Evolutionary conservation across 495 filamentous ascomycete genomes (phyloP).

Genomic region (Aspergillus sparsus): DNA sequence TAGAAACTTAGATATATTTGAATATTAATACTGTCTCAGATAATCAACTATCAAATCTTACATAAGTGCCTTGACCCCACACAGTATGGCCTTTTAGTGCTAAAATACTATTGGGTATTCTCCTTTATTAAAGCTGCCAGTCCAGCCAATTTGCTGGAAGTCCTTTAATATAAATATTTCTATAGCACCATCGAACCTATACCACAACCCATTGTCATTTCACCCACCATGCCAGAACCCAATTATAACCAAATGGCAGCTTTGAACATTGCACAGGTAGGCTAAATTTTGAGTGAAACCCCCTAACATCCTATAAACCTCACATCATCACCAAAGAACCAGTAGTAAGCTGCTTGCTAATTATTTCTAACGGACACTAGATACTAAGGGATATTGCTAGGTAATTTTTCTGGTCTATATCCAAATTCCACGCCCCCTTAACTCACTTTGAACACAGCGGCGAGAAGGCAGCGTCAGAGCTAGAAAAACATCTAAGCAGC

Average conservation of each 20-base stretch:
- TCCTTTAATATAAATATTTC: not conserved
- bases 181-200: not conserved
- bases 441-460: slow-evolving; percentile 39
- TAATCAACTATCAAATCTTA: too few species aligned
- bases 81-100: too few species aligned
- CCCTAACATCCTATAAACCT: slow-evolving; percentile 22
- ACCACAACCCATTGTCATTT: not conserved
- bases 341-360: not conserved
- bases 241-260: not conserved
- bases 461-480: slow-evolving; percentile 55
- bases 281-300: not conserved
- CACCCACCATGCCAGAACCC: slow-evolving; percentile 7
- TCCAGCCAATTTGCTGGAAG: too few species aligned
- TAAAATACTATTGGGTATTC: too few species aligned
- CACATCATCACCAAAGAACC: not conserved
- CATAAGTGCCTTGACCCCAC: too few species aligned
- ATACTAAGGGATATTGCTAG: slow-evolving; percentile 7
- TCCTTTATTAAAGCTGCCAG: too few species aligned
- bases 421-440: not conserved
- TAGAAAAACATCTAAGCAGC: slow-evolving; percentile 55
- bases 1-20: too few species aligned
- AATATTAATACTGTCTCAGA: too few species aligned
- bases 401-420: not conserved
- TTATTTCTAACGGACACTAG: not conserved
- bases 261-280: slow-evolving; percentile 7